Percentiles rank a stretch among this genome's conserved stretches.
Evolutionary conservation across 352 stramenopile genomes (phyloP).

Genomic region (Pythium monospermum): DNA sequence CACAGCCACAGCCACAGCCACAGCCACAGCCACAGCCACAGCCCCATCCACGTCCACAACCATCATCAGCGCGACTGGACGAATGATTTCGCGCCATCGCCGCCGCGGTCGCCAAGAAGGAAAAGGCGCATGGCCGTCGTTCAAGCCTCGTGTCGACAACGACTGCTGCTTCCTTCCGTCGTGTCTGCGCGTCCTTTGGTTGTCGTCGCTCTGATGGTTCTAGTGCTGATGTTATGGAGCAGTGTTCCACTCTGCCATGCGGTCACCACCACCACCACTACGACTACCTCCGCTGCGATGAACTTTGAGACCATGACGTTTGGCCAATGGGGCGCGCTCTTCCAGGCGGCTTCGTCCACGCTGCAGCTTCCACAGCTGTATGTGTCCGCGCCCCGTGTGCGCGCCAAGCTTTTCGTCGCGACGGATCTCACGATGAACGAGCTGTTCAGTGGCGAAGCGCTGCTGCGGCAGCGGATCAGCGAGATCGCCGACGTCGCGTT

Average conservation of each 20-base stretch:
- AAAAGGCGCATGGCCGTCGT: too few species aligned
- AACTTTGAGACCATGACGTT: slow-evolving; percentile 10
- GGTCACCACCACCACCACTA: too few species aligned
- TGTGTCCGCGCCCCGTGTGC: slow-evolving; percentile 17
- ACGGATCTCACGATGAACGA: slow-evolving; percentile 23
- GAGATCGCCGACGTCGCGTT: slow-evolving; percentile 15
- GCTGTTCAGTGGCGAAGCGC: slow-evolving; percentile 20
- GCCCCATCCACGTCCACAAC: too few species aligned
- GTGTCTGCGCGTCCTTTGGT: too few species aligned
- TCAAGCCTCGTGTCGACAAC: too few species aligned
- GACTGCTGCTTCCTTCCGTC: too few species aligned
- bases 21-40: too few species aligned
- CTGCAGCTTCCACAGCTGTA: slow-evolving; percentile 21
- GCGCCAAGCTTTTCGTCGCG: slow-evolving; percentile 24
- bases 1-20: too few species aligned
- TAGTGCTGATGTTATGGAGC: neutral
- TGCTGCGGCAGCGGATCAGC: slow-evolving; percentile 24
- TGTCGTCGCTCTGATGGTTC: too few species aligned
- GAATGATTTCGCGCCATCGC: too few species aligned
- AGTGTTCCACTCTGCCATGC: neutral
- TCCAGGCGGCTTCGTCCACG: neutral
- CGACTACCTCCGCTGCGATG: neutral
- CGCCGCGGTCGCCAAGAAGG: too few species aligned
- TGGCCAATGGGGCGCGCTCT: slow-evolving; percentile 8
- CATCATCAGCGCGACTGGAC: too few species aligned